Evolutionary conservation across 306 rosid species (phyloP).

Genomic region (Echinosophora koreensis): DNA sequence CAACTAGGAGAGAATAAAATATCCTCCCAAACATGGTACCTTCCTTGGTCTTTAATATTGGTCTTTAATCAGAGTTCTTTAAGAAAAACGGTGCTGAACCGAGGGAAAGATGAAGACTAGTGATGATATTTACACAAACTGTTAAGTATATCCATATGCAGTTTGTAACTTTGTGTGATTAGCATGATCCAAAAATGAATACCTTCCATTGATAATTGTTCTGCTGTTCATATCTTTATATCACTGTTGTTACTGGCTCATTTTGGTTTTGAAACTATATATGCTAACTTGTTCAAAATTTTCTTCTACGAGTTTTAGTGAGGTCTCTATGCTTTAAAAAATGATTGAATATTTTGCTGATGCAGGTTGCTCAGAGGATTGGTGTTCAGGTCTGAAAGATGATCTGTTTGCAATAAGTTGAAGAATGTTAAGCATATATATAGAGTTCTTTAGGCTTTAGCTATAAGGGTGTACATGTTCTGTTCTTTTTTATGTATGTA

Average conservation of each 20-base stretch:
- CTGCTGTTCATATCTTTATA: not conserved
- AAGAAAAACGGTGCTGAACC: not conserved
- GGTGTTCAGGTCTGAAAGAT: conserved; percentile 62
- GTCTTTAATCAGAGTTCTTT: not conserved
- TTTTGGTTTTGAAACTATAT: not conserved
- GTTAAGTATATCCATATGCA: not conserved
- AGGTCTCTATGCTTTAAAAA: not conserved
- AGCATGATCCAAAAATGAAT: conserved; percentile 14
- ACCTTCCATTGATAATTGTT: conserved; percentile 14
- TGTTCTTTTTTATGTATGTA: not conserved
- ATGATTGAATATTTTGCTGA: conserved; percentile 40
- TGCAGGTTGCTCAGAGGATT: conserved; percentile 83
- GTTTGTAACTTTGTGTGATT: not conserved
- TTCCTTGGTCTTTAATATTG: conserved; percentile 9
- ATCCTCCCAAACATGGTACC: conserved; percentile 25
- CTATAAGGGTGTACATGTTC: conserved; percentile 33
- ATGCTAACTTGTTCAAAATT: not conserved
- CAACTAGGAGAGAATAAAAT: not conserved
- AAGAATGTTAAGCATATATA: conserved; percentile 47
- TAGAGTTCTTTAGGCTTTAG: conserved; percentile 39
- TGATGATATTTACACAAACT: not conserved
- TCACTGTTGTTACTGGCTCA: not conserved
- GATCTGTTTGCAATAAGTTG: conserved; percentile 36
- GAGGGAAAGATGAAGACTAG: too few species aligned
- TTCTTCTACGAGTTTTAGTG: not conserved